phyloP scores from a whole-genome alignment of 2,329 filamentous ascomycete genomes.

The Gnomoniopsis smithogilvyi region DNA sequence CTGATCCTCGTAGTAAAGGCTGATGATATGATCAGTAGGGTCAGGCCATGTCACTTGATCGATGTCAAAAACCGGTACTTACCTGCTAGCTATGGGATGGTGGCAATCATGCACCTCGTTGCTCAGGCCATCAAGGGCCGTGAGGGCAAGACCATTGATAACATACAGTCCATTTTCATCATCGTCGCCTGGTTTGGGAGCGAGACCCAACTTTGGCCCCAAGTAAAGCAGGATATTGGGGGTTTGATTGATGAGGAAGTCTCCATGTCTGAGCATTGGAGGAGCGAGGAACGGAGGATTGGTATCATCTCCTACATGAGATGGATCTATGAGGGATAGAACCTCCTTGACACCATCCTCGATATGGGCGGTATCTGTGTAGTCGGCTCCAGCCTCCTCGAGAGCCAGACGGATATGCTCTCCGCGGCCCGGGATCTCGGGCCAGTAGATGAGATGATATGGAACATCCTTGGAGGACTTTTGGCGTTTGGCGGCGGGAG shows the following conservation, averaged over 20 bases:
- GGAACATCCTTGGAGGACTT: constrained; percentile 41
- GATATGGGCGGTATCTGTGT: constrained; percentile 55
- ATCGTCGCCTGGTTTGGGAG: constrained; percentile 36
- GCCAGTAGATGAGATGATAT: constrained; percentile 71
- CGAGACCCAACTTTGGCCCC: constrained; percentile 56
- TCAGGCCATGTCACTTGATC: not conserved
- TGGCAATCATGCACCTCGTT: constrained; percentile 75
- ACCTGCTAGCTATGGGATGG: constrained; percentile 58
- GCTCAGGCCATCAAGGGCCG: constrained; percentile 66
- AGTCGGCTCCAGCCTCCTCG: constrained; percentile 63
- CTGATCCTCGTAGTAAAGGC: constrained; percentile 72
- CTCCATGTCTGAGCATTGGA: constrained; percentile 62
- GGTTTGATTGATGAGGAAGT: constrained; percentile 64
- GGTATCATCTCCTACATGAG: constrained; percentile 43
- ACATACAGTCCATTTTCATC: constrained; percentile 46
- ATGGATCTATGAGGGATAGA: constrained; percentile 40
- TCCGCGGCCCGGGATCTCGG: constrained; percentile 67
- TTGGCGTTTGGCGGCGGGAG: constrained; percentile 30
- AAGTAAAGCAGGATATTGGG: constrained; percentile 73
- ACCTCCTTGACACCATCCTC: constrained; percentile 51
- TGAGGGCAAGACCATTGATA: constrained; percentile 63
- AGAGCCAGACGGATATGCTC: constrained; percentile 71
- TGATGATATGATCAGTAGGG: not conserved
- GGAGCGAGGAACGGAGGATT: constrained; percentile 67
- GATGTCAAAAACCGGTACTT: not conserved